A percentile compares a stretch with the other conserved stretches of the same genome.
phyloP scores from a whole-genome alignment of 2,329 filamentous ascomycete species.

The Anisogramma anomala region DNA sequence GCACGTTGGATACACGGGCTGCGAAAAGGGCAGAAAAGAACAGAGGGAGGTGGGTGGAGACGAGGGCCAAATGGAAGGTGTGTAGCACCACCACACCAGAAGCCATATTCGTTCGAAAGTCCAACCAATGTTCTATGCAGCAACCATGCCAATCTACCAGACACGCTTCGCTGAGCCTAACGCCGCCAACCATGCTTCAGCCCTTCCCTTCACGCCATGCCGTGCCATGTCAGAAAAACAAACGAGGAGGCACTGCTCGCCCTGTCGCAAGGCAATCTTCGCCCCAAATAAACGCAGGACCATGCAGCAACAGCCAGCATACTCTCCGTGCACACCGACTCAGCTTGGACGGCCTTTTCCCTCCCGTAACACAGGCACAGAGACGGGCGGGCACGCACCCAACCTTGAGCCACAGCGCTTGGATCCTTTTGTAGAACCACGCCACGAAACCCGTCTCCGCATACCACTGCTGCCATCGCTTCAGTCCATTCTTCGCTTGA shows the following conservation, averaged over 20 bases:
- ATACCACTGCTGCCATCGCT: too few relatives aligned
- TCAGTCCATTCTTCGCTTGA: too few relatives aligned
- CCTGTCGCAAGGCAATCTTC: neutral
- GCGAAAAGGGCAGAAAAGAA: neutral
- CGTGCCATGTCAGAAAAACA: neutral
- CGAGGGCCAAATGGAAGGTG: too few relatives aligned
- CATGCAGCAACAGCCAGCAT: neutral
- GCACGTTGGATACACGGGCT: too few relatives aligned
- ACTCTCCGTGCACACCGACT: neutral
- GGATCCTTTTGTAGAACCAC: neutral
- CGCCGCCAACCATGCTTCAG: neutral
- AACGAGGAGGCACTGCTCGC: neutral
- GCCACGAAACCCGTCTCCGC: neutral
- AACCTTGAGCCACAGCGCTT: neutral
- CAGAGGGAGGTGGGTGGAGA: too few relatives aligned
- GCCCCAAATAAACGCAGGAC: neutral
- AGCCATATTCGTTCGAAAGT: too few relatives aligned
- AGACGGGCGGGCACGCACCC: neutral
- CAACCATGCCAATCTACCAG: neutral
- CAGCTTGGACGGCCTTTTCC: too few relatives aligned
- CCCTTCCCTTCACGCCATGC: neutral
- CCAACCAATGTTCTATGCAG: too few relatives aligned
- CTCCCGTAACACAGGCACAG: too few relatives aligned
- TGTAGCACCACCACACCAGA: too few relatives aligned
- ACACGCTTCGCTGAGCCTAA: neutral